Evolutionary conservation across 805 yeast species (phyloP), one percentile per base, ranked within the genome.

Genomic region (Zygosaccharomyces rouxii): DNA sequence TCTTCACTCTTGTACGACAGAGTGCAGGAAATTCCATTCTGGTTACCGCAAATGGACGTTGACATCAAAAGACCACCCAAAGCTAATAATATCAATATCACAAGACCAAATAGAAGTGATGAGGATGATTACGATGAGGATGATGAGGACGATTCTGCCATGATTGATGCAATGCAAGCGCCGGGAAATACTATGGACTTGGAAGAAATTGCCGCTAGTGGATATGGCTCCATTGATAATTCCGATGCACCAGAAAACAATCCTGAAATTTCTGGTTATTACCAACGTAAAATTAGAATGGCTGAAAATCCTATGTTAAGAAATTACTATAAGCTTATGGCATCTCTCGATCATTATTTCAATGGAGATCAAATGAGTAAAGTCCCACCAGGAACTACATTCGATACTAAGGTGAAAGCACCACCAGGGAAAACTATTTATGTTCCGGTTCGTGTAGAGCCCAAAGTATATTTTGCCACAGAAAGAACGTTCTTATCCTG

Each of bases 381-480:
- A 54, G 81, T 84, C 16, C 83, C 86, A 11, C 71, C 68, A 14
- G 89, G 87, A 23, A 83, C 89, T 0, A 76, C 74, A 0, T 84
- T 81, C 60, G 83, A 79, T 52, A 63, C 79, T 2, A 68, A 71
- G 47, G 75, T 83, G 54, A 71, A 68, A 51, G 86, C 94, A 9
- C 98, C 99, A 19, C 81, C 86, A 37, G 99, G 98, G 1, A 90
- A 89, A 68, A 76, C 78, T 39, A 87, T 94, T 50, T 81, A 89
- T 61, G 94, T 94, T 7, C 99, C 98, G 2, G 95, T 94, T 33
- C 80, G 99, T 61, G 90, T 94, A 31, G 99, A 94, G 70, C 99
- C 99, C 50, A 94, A 94, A 71, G 99, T 94, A n/a, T 94, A 94
- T 67, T 94, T 94, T 69, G 99, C 99, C 5, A 89, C 95, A 21